Base-by-base conservation (phyloP, 176 grass and related monocot species). In the Musa beccarii region DNA sequence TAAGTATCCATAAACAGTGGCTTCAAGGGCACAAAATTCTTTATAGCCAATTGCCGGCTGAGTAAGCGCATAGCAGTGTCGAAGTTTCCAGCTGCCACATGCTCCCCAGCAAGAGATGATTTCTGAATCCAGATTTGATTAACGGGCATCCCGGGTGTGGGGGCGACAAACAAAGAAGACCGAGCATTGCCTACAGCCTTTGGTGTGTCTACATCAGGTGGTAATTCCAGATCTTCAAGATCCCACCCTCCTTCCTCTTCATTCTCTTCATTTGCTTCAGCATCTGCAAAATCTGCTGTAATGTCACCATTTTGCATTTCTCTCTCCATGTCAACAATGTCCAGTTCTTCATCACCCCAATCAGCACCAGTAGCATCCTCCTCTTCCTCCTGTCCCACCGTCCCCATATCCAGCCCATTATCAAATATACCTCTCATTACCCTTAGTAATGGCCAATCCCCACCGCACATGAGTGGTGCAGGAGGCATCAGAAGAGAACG, bases 121-220 rank as follows among this genome's bases (percentile, higher is more conserved):
- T 93, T 98, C 76, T 98, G 90, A 64, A 86, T 91, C 94, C 94
- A 98, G 73, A 98, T 98, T 81, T 93, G 90, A 66, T 84, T 91
- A 61, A 98, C 90, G 77, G 94, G 88, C 86, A 98, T 93, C 75
- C 94, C 94, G 54, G 86, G 90, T 75, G 87, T 76, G 76, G 94
- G 94, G 69, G 88, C 88, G 23, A 91, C 84, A 82, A 93, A 93
- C 52, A 89, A 73, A 62, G 82, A 64, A 28, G 89, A 84, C 13
- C 78, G 90, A 61, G 81, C 74, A 25, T 61, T 64, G 51, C 66
- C 81, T 63, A 75, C 22, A n/a, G 78, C 81, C 73, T 87, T 98
- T 22, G 90, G 94, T 61, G 94, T 93, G 53, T 90, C 88, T 68
- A 83, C 53, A 78, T 98, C 94, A 69, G 90, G 88, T 0, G 84